Percentiles rank a stretch among this genome's conserved stretches.
phyloP scores from a whole-genome alignment of 1,284 basidiomycete genomes.

The Apiotrichum brassicae region DNA sequence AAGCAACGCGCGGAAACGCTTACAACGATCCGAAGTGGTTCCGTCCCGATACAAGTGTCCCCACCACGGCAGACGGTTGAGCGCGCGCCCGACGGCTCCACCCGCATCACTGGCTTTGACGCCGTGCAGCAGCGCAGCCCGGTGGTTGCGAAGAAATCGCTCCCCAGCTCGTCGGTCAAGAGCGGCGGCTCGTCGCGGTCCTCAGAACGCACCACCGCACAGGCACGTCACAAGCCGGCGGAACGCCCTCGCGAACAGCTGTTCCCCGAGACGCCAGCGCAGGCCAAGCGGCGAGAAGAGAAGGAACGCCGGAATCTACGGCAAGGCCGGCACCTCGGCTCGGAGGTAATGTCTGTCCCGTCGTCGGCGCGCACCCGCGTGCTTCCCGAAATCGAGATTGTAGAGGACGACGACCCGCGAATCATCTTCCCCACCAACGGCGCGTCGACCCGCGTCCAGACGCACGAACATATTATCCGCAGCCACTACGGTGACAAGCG shows the following conservation, averaged over 20 bases:
- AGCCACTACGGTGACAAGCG: not conserved
- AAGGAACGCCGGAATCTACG: conserved; percentile 24
- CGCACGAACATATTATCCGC: conserved; percentile 27
- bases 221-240: conserved; percentile 20
- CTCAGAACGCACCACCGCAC: conserved; percentile 1
- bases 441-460: conserved; percentile 31
- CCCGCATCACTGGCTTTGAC: conserved; percentile 34
- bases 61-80: conserved; percentile 19
- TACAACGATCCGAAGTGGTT: conserved; percentile 1
- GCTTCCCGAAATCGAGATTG: conserved; percentile 43
- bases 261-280: conserved; percentile 43
- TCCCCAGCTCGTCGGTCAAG: conserved; percentile 2
- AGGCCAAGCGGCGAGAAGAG: conserved; percentile 40
- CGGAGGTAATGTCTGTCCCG: not conserved
- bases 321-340: conserved; percentile 1
- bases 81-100: conserved; percentile 22
- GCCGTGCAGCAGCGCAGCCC: conserved; percentile 18
- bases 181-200: conserved; percentile 7
- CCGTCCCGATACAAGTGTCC: not conserved
- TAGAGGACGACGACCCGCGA: conserved; percentile 43
- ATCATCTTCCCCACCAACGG: conserved; percentile 36
- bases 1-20: not conserved
- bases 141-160: not conserved
- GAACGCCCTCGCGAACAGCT: conserved; percentile 35
- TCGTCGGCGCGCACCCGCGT: conserved; percentile 19